A percentile compares a stretch with the other conserved stretches of the same genome.
These are phyloP conservation scores for Gossypium arboreum DNA, from an alignment of 345 rosid species.

Conservation along the genomic window DNA sequence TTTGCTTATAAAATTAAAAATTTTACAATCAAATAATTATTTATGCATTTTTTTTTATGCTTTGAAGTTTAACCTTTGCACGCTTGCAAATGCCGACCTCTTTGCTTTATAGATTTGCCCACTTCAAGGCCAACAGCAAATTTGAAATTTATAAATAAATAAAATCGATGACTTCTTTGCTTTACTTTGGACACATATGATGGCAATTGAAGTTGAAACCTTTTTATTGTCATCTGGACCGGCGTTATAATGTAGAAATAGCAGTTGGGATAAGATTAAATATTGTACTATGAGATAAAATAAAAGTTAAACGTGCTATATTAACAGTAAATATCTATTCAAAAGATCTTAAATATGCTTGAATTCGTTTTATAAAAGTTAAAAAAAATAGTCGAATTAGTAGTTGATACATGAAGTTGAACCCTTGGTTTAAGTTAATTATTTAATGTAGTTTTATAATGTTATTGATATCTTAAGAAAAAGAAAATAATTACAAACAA, in stretches of 20 bases:
- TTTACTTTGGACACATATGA: neutral
- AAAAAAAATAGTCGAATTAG: too few relatives aligned
- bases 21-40: too few relatives aligned
- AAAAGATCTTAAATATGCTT: neutral
- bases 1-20: too few relatives aligned
- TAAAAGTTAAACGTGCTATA: too few relatives aligned
- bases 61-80: neutral
- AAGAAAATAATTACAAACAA: neutral
- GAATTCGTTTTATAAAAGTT: neutral
- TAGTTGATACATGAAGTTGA: too few relatives aligned
- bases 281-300: rapidly evolving
- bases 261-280: rapidly evolving
- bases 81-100: neutral
- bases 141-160: neutral
- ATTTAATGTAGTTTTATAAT: too few relatives aligned
- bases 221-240: too few relatives aligned
- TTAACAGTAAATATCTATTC: too few relatives aligned
- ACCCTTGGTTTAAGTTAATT: too few relatives aligned
- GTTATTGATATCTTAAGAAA: too few relatives aligned
- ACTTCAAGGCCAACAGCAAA: neutral
- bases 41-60: neutral
- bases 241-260: too few relatives aligned
- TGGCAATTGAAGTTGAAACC: neutral
- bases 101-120: neutral
- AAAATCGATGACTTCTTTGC: neutral